Percentiles rank a stretch among this genome's conserved stretches.
These are phyloP conservation scores for Nicotiana obtusifolia DNA, from an alignment of 257 asterid species.

Conservation along the genomic window DNA sequence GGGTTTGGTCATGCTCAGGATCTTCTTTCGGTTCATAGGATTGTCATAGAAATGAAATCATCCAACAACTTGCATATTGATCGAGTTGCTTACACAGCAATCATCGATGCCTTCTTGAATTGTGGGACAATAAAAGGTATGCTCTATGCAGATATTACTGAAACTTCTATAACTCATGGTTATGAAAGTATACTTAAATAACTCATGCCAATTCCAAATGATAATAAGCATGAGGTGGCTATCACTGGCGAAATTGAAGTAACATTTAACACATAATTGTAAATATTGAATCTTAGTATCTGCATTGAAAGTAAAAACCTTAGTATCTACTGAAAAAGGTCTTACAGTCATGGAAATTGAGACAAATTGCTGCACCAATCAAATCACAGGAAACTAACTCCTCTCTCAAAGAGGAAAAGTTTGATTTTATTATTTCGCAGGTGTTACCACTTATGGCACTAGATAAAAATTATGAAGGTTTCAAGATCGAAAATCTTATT, in stretches of 20 bases:
- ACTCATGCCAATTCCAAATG: background rate
- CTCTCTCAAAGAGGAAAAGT: too few relatives aligned
- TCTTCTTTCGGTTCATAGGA: constrained; percentile 30
- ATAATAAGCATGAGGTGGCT: background rate
- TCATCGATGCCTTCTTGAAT: constrained; percentile 48
- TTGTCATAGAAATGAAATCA: constrained; percentile 54
- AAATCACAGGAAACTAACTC: too few relatives aligned
- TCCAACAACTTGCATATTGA: constrained; percentile 35
- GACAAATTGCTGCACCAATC: background rate
- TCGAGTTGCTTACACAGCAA: constrained; percentile 63
- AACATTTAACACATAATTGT: background rate
- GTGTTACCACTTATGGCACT: too few relatives aligned
- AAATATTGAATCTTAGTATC: background rate
- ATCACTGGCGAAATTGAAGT: background rate
- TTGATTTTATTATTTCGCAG: too few relatives aligned
- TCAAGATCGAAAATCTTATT: too few relatives aligned
- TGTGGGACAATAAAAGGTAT: constrained; percentile 60
- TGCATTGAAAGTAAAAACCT: background rate
- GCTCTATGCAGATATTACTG: constrained; percentile 6
- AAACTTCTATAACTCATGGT: background rate
- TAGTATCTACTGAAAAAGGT: background rate
- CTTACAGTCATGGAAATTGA: background rate
- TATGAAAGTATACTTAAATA: background rate
- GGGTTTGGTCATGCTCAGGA: constrained; percentile 59
- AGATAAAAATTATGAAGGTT: too few relatives aligned